Conservation (phyloP, 2,329 filamentous ascomycete species). For the Aaosphaeria arxii region DNA sequence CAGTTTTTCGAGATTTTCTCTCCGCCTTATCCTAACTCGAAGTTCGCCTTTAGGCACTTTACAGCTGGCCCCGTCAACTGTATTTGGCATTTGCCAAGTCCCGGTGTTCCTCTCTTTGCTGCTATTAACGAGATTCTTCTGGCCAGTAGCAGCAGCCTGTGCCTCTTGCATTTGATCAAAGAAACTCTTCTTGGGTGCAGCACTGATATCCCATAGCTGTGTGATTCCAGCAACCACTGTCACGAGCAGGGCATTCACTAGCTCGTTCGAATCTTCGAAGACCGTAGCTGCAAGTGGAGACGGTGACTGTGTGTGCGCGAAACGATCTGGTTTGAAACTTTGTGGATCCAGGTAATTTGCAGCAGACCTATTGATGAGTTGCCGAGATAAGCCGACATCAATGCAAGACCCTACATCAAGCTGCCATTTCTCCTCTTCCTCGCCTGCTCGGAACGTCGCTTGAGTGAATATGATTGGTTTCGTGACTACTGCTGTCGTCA, state of each 20-base stretch:
- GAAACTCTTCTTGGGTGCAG: slow-evolving; percentile 31
- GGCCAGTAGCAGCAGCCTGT: slow-evolving; percentile 22
- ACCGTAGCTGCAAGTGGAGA: slow-evolving; percentile 14
- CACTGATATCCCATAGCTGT: slow-evolving; percentile 34
- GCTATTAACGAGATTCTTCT: slow-evolving; percentile 6
- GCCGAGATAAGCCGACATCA: slow-evolving; percentile 28
- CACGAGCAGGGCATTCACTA: slow-evolving; percentile 22
- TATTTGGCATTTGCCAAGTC: slow-evolving; percentile 51
- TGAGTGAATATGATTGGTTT: slow-evolving; percentile 23
- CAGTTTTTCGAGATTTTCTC: slow-evolving; percentile 16
- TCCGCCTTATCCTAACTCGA: slow-evolving; percentile 52
- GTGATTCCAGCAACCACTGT: slow-evolving; percentile 29
- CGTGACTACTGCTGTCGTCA: slow-evolving; percentile 14
- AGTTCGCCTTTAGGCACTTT: slow-evolving; percentile 52
- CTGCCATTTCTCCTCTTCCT: slow-evolving; percentile 21
- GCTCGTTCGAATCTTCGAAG: slow-evolving; percentile 10
- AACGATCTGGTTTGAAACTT: slow-evolving; percentile 26
- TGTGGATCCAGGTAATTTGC: slow-evolving; percentile 16
- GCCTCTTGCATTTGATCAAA: slow-evolving; percentile 31
- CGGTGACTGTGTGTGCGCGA: slow-evolving; percentile 10
- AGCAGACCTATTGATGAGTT: slow-evolving; percentile 28
- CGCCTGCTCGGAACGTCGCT: slow-evolving; percentile 8
- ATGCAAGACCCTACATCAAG: slow-evolving; percentile 23
- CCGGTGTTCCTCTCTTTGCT: slow-evolving; percentile 7
- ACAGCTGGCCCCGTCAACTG: slow-evolving; percentile 47